Base-by-base conservation (phyloP, 1,284 basidiomycete genomes). In the Ceratobasidium papillatum region DNA sequence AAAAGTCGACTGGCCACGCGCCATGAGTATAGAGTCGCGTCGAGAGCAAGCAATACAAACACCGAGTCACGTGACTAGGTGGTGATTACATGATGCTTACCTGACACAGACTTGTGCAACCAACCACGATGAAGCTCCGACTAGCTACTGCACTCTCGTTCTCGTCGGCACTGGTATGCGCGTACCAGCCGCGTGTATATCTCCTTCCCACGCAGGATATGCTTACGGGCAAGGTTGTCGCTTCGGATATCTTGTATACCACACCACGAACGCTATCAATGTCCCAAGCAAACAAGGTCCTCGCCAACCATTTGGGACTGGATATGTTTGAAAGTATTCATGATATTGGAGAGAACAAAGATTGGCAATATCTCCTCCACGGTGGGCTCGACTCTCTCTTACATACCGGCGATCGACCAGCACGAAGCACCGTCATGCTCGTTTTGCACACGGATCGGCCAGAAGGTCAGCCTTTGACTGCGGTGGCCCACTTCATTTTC, bases 241-340 rank as follows among this genome's bases (percentile, higher is more conserved):
- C 25, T 0, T 62, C 58, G 32, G 43, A 38, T 14, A 49, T 7
- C 41, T 62, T 47, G 32, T 25, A 38, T 14, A 49, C 7, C 41
- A 30, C 58, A 0, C 58, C 74, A 19, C 74, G 62, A 11, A 32
- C 74, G 14, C 63, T 77, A 27, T 74, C 63, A 7, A 56, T 71
- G 45, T 38, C 86, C 43, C 85, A 88, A 74, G 89, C 89, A 65
- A 89, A 86, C 78, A 84, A 86, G 41, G 86, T 84, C 7, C 83
- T 93, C 45, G 86, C 91, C 25, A 87, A 86, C 74, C 91, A 93
- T 79, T 85, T 93, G 19, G 88, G 89, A 27, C 85, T 94, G 2
- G 92, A 93, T 77, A 82, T 82, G 34, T 90, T 89, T 77, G 90
- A 92, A 79, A 82, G 84, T 45, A 78, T 88, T 32, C 80, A 79